phyloP scores from a whole-genome alignment of 1,284 basidiomycete genomes.

The Sporisorium reilianum region DNA sequence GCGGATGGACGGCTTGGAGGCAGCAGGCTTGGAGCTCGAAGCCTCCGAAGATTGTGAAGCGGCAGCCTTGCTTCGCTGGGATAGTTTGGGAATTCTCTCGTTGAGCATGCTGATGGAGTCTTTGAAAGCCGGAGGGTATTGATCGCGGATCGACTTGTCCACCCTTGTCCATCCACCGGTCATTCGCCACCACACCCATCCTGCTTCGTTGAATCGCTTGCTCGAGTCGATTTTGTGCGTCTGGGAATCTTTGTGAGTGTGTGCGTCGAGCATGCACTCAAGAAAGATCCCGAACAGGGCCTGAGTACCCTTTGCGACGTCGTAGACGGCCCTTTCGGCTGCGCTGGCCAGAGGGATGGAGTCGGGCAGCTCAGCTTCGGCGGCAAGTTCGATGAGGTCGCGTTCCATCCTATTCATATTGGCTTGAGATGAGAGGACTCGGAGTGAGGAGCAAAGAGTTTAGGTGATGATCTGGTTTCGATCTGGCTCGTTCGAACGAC shows the following conservation, averaged over 20 bases:
- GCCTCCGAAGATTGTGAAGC: neutral
- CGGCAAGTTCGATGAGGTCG: neutral
- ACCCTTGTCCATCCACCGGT: slow-evolving; percentile 1
- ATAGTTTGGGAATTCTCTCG: neutral
- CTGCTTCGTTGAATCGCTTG: neutral
- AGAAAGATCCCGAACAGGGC: neutral
- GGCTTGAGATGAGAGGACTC: neutral
- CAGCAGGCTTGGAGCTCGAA: neutral
- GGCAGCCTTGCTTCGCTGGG: neutral
- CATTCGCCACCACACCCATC: neutral
- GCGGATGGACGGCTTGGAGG: neutral
- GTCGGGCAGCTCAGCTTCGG: neutral
- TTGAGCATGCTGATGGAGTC: neutral
- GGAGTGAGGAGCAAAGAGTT: neutral
- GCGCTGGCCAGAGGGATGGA: slow-evolving; percentile 1
- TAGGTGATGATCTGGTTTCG: neutral
- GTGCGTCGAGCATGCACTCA: neutral
- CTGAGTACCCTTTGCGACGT: slow-evolving; percentile 3
- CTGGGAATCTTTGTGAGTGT: too few species aligned
- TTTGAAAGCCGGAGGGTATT: neutral
- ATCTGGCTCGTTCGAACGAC: neutral
- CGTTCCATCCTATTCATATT: neutral
- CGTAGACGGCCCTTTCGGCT: neutral
- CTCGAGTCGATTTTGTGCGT: neutral
- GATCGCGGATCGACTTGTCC: neutral